phyloP scores from a whole-genome alignment of 1,284 basidiomycete genomes.

The Pseudozyma sp. region DNA sequence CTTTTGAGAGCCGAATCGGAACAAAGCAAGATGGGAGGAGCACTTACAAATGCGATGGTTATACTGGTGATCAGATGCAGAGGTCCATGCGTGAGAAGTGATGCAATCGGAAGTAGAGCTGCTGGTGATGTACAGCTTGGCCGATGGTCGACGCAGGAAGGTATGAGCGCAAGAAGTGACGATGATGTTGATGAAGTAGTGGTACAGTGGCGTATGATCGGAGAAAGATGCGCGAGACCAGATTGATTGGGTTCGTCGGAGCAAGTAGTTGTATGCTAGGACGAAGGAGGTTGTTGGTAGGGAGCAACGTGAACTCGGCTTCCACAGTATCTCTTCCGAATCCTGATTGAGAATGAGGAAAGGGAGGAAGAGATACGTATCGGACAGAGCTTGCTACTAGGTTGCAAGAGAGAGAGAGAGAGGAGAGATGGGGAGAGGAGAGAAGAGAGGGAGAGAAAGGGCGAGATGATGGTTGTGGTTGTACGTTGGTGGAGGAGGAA shows the following conservation, averaged over 20 bases:
- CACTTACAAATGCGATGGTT: slow-evolving; percentile 37
- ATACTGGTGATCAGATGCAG: slow-evolving; percentile 32
- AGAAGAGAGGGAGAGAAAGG: slow-evolving; percentile 7
- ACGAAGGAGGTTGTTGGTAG: slow-evolving; percentile 2
- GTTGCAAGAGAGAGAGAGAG: slow-evolving; percentile 10
- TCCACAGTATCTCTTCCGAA: slow-evolving; percentile 23
- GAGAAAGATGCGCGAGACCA: neutral
- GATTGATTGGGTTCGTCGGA: slow-evolving; percentile 10
- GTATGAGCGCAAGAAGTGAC: slow-evolving; percentile 18
- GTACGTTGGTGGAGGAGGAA: slow-evolving; percentile 6
- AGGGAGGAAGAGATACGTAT: slow-evolving; percentile 20
- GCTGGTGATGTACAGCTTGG: slow-evolving; percentile 12
- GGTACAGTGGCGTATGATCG: slow-evolving; percentile 21
- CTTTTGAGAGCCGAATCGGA: neutral
- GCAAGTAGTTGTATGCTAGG: neutral
- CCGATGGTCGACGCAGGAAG: slow-evolving; percentile 29
- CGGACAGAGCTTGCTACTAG: slow-evolving; percentile 25
- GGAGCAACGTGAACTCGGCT: slow-evolving; percentile 26
- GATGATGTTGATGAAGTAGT: slow-evolving; percentile 14
- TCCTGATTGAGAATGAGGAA: neutral
- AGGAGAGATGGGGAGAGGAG: slow-evolving; percentile 6
- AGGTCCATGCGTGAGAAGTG: slow-evolving; percentile 24
- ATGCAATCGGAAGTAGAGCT: slow-evolving; percentile 26
- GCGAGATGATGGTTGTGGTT: neutral
- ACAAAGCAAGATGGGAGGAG: neutral